Conservation (phyloP, 352 stramenopile genomes). For the Albugo laibachii region DNA sequence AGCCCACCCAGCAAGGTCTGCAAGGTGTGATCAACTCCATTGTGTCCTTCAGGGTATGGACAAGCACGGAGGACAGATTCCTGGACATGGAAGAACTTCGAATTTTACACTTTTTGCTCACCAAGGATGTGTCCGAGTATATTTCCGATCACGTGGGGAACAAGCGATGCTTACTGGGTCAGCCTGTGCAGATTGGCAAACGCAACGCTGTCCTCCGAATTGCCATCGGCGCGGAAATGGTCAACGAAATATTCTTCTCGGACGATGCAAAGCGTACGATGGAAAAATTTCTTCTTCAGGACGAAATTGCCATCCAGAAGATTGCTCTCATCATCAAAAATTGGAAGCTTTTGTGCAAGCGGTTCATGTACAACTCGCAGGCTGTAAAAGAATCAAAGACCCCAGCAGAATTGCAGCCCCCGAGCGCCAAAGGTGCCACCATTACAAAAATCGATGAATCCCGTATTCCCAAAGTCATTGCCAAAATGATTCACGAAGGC, state of each 20-base stretch:
- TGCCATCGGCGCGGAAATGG: constrained; percentile 73
- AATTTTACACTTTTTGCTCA: constrained; percentile 41
- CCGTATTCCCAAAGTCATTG: constrained; percentile 36
- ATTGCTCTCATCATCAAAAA: constrained; percentile 45
- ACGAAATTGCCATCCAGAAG: constrained; percentile 39
- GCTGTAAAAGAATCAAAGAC: constrained; percentile 18
- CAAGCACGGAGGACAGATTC: constrained; percentile 14
- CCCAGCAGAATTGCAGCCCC: constrained; percentile 14
- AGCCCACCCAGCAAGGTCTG: no score
- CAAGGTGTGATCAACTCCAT: constrained; percentile 34
- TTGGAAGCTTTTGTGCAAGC: constrained; percentile 36
- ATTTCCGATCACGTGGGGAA: constrained; percentile 25
- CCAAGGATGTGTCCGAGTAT: constrained; percentile 39
- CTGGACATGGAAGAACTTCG: constrained; percentile 30
- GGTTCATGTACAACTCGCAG: constrained; percentile 17
- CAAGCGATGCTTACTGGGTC: constrained; percentile 48
- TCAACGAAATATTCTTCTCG: constrained; percentile 39
- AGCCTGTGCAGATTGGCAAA: constrained; percentile 64
- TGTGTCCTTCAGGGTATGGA: constrained; percentile 56
- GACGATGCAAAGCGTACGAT: constrained; percentile 15
- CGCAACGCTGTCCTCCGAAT: constrained; percentile 57
- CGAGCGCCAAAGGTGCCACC: constrained; percentile 41
- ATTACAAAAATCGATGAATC: constrained; percentile 55
- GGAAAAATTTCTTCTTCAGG: constrained; percentile 19
- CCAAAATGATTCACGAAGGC: constrained; percentile 24